Base-by-base conservation (phyloP, 1,139 yeast genomes). In the Candida gigantensis region DNA sequence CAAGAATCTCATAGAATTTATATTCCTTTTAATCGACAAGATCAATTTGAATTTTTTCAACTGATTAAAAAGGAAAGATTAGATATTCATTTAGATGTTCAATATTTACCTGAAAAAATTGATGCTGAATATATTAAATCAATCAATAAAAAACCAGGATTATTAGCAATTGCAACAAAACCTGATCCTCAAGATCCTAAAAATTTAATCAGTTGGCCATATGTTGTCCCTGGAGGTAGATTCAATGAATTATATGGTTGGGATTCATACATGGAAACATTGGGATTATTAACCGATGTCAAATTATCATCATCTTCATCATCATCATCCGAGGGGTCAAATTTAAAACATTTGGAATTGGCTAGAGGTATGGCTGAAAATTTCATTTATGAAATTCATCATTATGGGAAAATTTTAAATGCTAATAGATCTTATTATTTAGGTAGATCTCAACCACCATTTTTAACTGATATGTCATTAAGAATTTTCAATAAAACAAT, bases 361-460 rank as follows among this genome's bases (percentile, higher is more conserved):
- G 94, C 97, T 6, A 72, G 83, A 49, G 96, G 96, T 1, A 88
- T 92, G 94, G 88, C 92, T 8, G 92, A 85, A 54, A 90, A 92
- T 60, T 90, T 89, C 57, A 82, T 89, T 41, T 92, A 84, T 61
- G 97, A 94, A 56, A 89, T 92, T 52, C 70, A 81, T 34, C 82
- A 92, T 57, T 92, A 92, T 59, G 96, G 97, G 32, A 90, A 89
- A 65, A 85, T 92, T 37, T 72, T 92, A 50, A 94, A 94, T 60
- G 98, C 98, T 13, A 94, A 92, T 61, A 75, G 98, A 53, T 80
- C 95, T 1, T 92, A 94, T 62, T 94, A 88, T 55, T 67, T 92
- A 40, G 84, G 95, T 41, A 77, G 98, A 50, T 87, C 97, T 0
- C 98, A 94, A 60, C 98, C 98, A 2, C 98, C 98, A n/a, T 90